Conservation (phyloP, 2,329 filamentous ascomycete species). For the Fusarium sp. region DNA sequence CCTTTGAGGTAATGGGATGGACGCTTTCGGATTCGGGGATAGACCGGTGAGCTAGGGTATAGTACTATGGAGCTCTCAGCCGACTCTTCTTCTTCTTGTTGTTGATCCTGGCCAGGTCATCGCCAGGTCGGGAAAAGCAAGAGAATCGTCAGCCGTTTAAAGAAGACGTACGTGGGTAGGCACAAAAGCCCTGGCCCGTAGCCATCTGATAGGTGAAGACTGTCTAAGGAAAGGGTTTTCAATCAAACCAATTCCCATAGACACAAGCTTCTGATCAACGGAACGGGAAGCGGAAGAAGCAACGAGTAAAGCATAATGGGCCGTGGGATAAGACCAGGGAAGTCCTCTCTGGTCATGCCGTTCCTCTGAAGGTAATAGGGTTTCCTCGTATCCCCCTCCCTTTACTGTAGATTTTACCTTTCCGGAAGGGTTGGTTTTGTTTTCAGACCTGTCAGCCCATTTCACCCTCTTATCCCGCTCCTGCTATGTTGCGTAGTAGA, state of each 20-base stretch:
- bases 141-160: constrained; percentile 37
- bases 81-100: constrained; percentile 33
- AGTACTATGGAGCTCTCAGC: constrained; percentile 38
- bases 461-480: constrained; percentile 12
- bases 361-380: constrained; percentile 11
- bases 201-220: constrained; percentile 35
- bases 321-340: constrained; percentile 19
- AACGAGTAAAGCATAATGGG: constrained; percentile 20
- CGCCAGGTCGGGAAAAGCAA: constrained; percentile 37
- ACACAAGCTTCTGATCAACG: constrained; percentile 31
- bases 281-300: constrained; percentile 25
- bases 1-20: constrained; percentile 17
- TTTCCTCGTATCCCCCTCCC: constrained; percentile 18
- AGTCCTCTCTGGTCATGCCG: constrained; percentile 11
- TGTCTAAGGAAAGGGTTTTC: constrained; percentile 12
- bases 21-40: constrained; percentile 28
- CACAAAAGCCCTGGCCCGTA: constrained; percentile 16
- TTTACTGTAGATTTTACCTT: constrained; percentile 3
- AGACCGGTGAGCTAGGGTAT: constrained; percentile 37
- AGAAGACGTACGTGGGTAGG: constrained; percentile 27
- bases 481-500: background rate
- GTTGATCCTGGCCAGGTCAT: constrained; percentile 36
- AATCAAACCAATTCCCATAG: constrained; percentile 3
- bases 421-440: constrained; percentile 1
- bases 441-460: constrained; percentile 5